Conservation (phyloP, 1,139 yeast genomes). For the Arxiozyma heterogenica region DNA sequence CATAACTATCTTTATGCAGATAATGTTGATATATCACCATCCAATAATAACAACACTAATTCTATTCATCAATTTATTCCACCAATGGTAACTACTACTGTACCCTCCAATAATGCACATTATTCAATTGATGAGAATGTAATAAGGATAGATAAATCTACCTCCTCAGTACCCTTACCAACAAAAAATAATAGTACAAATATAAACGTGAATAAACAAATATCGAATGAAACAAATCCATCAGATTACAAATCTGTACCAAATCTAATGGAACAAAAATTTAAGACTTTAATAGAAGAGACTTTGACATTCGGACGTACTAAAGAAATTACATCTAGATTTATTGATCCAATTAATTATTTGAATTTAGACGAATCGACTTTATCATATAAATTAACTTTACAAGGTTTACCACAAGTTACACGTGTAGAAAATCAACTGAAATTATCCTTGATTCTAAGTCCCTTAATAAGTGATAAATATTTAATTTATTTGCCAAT, state of each 20-base stretch:
- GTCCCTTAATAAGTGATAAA: constrained; percentile 62
- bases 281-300: constrained; percentile 17
- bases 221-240: not conserved
- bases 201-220: no score
- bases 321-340: constrained; percentile 1
- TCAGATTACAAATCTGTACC: not conserved
- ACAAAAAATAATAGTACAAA: no score
- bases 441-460: constrained; percentile 55
- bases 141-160: not conserved
- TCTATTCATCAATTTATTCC: not conserved
- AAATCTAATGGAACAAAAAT: constrained; percentile 1
- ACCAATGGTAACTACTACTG: not conserved
- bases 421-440: constrained; percentile 95
- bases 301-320: constrained; percentile 24
- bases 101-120: not conserved
- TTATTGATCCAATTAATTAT: constrained; percentile 1
- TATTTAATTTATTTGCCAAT: constrained; percentile 69
- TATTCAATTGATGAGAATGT: not conserved
- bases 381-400: constrained; percentile 50
- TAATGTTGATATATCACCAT: not conserved
- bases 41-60: not conserved
- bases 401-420: constrained; percentile 60
- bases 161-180: not conserved
- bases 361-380: constrained; percentile 28
- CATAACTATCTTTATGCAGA: not conserved